Evolutionary conservation across 1,139 yeast genomes (phyloP).

Genomic region (Candida tetrigidarum): DNA sequence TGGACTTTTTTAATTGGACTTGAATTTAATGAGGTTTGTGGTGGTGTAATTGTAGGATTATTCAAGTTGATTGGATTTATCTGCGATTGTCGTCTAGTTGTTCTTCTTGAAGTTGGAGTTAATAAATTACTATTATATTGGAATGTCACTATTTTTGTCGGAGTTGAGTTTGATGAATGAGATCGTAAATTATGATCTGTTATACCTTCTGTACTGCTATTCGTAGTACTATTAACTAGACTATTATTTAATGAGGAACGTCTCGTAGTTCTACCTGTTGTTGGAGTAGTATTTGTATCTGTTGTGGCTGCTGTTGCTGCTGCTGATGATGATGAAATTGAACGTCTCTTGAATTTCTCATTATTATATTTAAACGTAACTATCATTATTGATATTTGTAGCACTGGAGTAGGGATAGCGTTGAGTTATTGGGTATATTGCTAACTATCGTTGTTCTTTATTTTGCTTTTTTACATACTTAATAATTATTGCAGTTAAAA

Average conservation of each 20-base stretch:
- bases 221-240: neutral
- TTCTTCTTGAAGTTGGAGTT: slow-evolving; percentile 1
- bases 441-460: neutral
- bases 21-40: slow-evolving; percentile 8
- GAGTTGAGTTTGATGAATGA: slow-evolving; percentile 9
- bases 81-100: slow-evolving; percentile 4
- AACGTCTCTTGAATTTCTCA: slow-evolving; percentile 10
- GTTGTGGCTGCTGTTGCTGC: neutral
- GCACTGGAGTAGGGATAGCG: neutral
- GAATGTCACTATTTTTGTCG: slow-evolving; percentile 18
- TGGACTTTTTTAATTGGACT: slow-evolving; percentile 7
- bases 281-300: neutral
- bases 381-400: slow-evolving; percentile 10
- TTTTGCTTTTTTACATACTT: neutral
- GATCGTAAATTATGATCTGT: slow-evolving; percentile 1
- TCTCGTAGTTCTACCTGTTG: slow-evolving; percentile 6
- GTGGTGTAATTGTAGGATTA: slow-evolving; percentile 3
- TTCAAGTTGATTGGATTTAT: neutral
- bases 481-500: slow-evolving; percentile 5
- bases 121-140: slow-evolving; percentile 14
- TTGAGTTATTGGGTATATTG: neutral
- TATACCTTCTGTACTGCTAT: neutral
- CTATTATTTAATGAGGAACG: slow-evolving; percentile 2
- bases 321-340: neutral
- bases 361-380: slow-evolving; percentile 21